Percentiles rank a stretch among this genome's conserved stretches.
phyloP scores from a whole-genome alignment of 192 early-diverging fungal genomes.

The Gaertneriomyces sp. region DNA sequence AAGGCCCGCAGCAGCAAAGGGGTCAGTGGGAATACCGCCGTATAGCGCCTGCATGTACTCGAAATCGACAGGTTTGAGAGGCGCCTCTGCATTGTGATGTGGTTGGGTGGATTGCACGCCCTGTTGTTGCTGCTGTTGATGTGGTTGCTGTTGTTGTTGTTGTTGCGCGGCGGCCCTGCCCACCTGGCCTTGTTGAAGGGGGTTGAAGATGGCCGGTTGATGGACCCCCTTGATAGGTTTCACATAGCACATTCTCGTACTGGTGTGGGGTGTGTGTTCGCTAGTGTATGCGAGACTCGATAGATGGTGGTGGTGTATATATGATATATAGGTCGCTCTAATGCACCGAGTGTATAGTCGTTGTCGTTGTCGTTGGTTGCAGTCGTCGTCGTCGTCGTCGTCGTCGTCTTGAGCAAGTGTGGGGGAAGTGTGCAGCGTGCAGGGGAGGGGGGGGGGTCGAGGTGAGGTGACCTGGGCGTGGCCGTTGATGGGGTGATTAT shows the following conservation, averaged over 20 bases:
- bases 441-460: constrained; percentile 23
- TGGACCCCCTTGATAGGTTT: no score
- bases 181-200: no score
- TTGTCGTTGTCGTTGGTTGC: neutral
- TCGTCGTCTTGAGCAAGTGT: no score
- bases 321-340: no score
- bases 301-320: no score
- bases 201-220: no score
- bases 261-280: no score
- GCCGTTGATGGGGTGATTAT: neutral
- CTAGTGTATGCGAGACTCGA: no score
- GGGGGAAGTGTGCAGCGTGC: neutral
- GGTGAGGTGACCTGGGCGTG: constrained; percentile 7
- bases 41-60: neutral
- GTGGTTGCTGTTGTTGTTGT: constrained; percentile 1
- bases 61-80: neutral
- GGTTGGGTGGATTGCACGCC: neutral
- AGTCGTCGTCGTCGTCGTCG: no score
- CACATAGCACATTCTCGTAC: no score
- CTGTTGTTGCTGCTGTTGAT: constrained; percentile 8
- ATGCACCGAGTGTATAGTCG: neutral
- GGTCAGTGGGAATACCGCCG: constrained; percentile 3
- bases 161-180: neutral
- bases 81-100: neutral
- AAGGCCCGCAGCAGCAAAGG: neutral